phyloP scores from a whole-genome alignment of 768 basidiomycete genomes.

The Amanita muscaria region DNA sequence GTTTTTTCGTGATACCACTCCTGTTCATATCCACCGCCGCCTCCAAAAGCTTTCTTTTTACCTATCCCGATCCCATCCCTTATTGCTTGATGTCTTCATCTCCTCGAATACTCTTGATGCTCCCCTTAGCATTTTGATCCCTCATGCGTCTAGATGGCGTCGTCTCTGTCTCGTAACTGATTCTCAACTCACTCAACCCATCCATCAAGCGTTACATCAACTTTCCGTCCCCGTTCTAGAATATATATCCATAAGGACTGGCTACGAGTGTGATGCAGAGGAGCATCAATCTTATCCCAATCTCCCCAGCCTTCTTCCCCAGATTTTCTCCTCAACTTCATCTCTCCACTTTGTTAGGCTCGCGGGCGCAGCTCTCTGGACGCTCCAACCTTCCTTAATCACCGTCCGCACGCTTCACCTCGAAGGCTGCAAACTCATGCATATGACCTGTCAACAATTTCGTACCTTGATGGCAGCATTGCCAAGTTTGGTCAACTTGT shows the following conservation, averaged over 20 bases:
- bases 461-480: conserved; percentile 24
- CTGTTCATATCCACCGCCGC: conserved; percentile 14
- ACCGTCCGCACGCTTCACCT: conserved; percentile 34
- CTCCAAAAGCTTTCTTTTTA: conserved; percentile 25
- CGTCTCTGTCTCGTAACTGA: conserved; percentile 25
- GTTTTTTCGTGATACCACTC: conserved; percentile 25
- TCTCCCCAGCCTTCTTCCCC: conserved; percentile 14
- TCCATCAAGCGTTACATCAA: not conserved
- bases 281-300: not conserved
- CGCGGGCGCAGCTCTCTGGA: conserved; percentile 31
- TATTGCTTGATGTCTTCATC: conserved; percentile 27
- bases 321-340: conserved; percentile 26
- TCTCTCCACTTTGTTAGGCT: conserved; percentile 32
- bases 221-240: conserved; percentile 22
- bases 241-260: conserved; percentile 25
- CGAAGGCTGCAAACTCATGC: conserved; percentile 29
- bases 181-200: not conserved
- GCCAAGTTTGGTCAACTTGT: conserved; percentile 31
- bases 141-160: conserved; percentile 31
- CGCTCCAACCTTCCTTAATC: conserved; percentile 28
- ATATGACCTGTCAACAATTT: conserved; percentile 28
- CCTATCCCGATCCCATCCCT: conserved; percentile 28
- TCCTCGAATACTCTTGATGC: conserved; percentile 15
- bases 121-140: conserved; percentile 19
- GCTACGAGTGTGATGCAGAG: not conserved